phyloP scores from a whole-genome alignment of 1,284 basidiomycete species.

The Naganishia sp. region DNA sequence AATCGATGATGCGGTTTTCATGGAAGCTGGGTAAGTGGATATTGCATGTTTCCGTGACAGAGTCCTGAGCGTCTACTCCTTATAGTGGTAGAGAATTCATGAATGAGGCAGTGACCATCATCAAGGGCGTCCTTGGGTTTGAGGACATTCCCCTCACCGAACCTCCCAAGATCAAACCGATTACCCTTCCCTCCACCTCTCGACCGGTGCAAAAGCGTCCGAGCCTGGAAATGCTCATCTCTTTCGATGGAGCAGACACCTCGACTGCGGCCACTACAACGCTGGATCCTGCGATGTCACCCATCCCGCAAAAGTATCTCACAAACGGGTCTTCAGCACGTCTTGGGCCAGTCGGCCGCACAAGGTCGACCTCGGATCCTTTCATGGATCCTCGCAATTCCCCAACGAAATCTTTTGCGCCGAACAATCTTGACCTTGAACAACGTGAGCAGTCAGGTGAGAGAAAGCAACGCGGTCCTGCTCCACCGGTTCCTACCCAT shows the following conservation, averaged over 20 bases:
- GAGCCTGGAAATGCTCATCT: conserved; percentile 13
- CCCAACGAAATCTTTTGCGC: conserved; percentile 17
- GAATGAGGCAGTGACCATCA: conserved; percentile 46
- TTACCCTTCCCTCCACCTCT: conserved; percentile 9
- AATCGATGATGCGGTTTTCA: conserved; percentile 51
- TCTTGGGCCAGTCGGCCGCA: conserved; percentile 15
- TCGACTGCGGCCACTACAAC: neutral
- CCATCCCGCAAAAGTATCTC: neutral
- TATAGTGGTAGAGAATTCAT: conserved; percentile 49
- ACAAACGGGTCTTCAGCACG: neutral
- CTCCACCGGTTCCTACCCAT: conserved; percentile 26
- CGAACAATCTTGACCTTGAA: neutral
- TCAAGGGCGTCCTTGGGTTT: conserved; percentile 51
- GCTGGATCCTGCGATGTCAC: neutral
- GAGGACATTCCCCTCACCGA: conserved; percentile 44
- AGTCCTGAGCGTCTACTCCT: neutral
- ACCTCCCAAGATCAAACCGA: conserved; percentile 42
- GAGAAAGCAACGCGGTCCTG: conserved; percentile 17
- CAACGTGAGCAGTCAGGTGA: neutral
- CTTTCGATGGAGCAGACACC: neutral
- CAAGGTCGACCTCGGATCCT: conserved; percentile 43
- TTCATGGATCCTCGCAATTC: conserved; percentile 42
- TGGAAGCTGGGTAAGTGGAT: conserved; percentile 48
- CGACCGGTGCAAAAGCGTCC: neutral
- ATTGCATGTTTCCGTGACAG: neutral